A percentile compares a stretch with the other conserved stretches of the same genome.
Evolutionary conservation across 768 basidiomycete genomes (phyloP).

Genomic region (Serendipita sp.): DNA sequence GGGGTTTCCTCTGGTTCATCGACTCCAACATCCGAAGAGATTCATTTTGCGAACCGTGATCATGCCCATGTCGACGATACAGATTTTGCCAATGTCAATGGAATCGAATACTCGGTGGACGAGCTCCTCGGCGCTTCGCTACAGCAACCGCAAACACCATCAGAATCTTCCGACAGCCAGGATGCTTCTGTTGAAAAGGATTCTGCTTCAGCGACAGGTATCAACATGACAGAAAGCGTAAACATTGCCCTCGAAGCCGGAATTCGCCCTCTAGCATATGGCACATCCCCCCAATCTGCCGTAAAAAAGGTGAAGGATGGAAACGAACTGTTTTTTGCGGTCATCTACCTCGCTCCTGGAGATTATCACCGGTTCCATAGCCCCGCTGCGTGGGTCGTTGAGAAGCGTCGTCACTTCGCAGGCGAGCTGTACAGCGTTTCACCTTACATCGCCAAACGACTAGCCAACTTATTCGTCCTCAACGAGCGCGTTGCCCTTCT

Average conservation of each 20-base stretch:
- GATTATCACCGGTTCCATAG: slow-evolving; percentile 98
- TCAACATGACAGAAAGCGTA: slow-evolving; percentile 5
- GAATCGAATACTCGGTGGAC: slow-evolving; percentile 87
- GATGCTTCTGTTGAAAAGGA: slow-evolving; percentile 58
- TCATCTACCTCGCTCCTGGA: slow-evolving; percentile 95
- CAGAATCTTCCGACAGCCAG: slow-evolving; percentile 51
- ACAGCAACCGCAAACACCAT: slow-evolving; percentile 24
- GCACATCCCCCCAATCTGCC: slow-evolving; percentile 23
- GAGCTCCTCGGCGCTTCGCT: slow-evolving; percentile 52
- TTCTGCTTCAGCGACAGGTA: slow-evolving; percentile 15
- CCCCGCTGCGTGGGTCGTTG: slow-evolving; percentile 93
- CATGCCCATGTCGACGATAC: slow-evolving; percentile 59
- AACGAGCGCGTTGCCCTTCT: slow-evolving; percentile 94
- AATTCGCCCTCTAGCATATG: slow-evolving; percentile 21
- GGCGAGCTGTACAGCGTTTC: slow-evolving; percentile 93
- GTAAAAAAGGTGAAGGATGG: slow-evolving; percentile 45
- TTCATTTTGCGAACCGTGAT: slow-evolving; percentile 25
- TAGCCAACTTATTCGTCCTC: slow-evolving; percentile 88
- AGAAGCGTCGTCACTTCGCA: slow-evolving; percentile 85
- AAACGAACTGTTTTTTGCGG: slow-evolving; percentile 77
- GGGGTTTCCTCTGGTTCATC: slow-evolving; percentile 43
- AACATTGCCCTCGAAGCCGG: slow-evolving; percentile 9
- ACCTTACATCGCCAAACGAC: slow-evolving; percentile 83
- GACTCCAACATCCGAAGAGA: slow-evolving; percentile 25
- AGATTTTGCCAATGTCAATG: slow-evolving; percentile 92